Evolutionary conservation across 352 stramenopile species (phyloP), one percentile per base, ranked within the genome.

Genomic region (Phytophthora podocarpi): DNA sequence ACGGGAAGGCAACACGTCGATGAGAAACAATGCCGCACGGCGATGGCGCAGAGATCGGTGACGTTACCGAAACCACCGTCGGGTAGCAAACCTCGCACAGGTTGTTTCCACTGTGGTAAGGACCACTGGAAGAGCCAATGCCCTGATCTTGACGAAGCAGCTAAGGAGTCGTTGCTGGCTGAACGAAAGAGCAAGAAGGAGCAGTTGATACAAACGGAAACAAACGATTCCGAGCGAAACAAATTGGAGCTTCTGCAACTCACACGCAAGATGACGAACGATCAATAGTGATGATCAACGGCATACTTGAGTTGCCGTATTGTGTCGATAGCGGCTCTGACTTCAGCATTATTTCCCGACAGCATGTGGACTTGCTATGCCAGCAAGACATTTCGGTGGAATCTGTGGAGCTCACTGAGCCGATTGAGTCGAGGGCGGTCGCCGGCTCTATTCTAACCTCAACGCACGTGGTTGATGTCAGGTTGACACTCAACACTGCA

Each of bases 251-350:
- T 11, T 42, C 35, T 1, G 8, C 16, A 23, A 24, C 15, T 23
- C 3, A 24, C 28, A 43, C n/a, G n/a, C n/a, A n/a, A n/a, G n/a
- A 23, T 40, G 37, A 31, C 1, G 3, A 21, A 8, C 48, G 26
- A 3, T 3, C 28, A 3, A 58, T 27, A 3, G 35, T 48, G 0
- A 12, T 55, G 4, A 2, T 55, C 3, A 62, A 62, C 31, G 34
- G 42, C 8, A 10, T 3, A 10, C 21, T 62, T 2, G 54, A 54
- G 15, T 2, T 41, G n/a, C 54, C 42, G 0, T 54, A 55, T 13
- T 55, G 35, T 40, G 49, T 54, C 0, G 48, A 74, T 28, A 70
- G 49, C 12, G 65, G 65, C 2, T 67, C 36, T 0, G 54, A 70
- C 24, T 36, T 10, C 12, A 70, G 64, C 21, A 39, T 55, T 2